Conservation (phyloP, 352 stramenopile genomes). For the Phytopythium delawarense region DNA sequence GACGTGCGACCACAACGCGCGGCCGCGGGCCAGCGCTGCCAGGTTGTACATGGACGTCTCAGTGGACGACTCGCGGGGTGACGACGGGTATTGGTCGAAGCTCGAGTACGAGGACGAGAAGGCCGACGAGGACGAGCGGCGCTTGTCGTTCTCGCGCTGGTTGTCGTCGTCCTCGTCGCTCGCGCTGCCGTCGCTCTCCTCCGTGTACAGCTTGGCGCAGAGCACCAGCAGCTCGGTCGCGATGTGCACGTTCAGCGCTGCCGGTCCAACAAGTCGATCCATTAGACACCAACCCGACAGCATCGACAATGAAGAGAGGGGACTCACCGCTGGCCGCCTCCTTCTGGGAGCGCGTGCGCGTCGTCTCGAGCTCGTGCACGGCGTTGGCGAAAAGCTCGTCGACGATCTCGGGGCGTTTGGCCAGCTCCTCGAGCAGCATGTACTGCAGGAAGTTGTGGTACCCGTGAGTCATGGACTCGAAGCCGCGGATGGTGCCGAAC, state of each 20-base stretch:
- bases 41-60: constrained; percentile 84
- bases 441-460: constrained; percentile 90
- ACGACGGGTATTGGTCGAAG: constrained; percentile 60
- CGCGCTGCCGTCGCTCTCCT: constrained; percentile 26
- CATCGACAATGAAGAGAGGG: neutral
- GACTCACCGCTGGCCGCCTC: constrained; percentile 52
- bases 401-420: constrained; percentile 66
- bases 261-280: neutral
- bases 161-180: constrained; percentile 11
- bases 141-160: constrained; percentile 21
- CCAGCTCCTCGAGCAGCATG: constrained; percentile 83
- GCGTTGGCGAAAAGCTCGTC: constrained; percentile 69
- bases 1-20: constrained; percentile 59
- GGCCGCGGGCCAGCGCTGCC: constrained; percentile 42
- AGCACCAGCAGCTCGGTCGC: constrained; percentile 63
- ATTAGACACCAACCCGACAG: neutral
- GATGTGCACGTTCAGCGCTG: constrained; percentile 70
- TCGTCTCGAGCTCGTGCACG: constrained; percentile 52
- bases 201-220: constrained; percentile 53
- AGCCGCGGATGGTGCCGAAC: constrained; percentile 85
- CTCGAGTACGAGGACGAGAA: constrained; percentile 42
- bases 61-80: constrained; percentile 44
- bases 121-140: constrained; percentile 9
- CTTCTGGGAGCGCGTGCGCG: constrained; percentile 33
- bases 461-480: constrained; percentile 85